Base-by-base conservation (phyloP, 441 rosid genomes). In the Flueggea neowawraea region DNA sequence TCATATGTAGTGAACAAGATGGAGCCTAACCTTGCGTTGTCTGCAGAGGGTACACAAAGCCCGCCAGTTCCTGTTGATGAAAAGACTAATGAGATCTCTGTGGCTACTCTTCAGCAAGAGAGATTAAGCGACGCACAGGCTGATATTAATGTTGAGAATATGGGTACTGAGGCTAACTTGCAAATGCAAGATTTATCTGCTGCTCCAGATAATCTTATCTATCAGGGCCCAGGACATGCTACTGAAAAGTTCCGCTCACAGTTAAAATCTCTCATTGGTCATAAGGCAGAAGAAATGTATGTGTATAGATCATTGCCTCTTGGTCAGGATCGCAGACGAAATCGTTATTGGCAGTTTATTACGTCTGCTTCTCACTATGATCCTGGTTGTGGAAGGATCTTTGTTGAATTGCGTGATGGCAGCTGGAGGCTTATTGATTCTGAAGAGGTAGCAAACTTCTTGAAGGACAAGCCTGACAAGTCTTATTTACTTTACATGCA, bases 341-440 rank as follows among this genome's bases (percentile, higher is more conserved):
- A 96, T 70, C 86, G 99, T 54, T 96, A 96, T 72, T 96, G 99
- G 98, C 98, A 80, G 67, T 96, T 93, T 81, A 87, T 87, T 62
- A 86, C 97, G 62, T 90, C 97, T 63, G 88, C 94, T 70, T 90
- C 98, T 45, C 77, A 73, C 65, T 84, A 79, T 75, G 98, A 96
- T 78, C 97, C 99, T 62, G 89, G 86, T 67, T 85, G 96, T 55
- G 97, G 98, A 52, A 79, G 89, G 69, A 80, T 96, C 65, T 90
- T 90, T 77, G 97, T 90, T 69, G 97, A 96, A 79, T 69, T 86
- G 49, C 90, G 73, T 57, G 84, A 86, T 57, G 90, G 97, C 54
- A 75, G 63, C 43, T 93, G 98, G 99, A 84, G 88, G 72, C 80
- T 93, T 60, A 86, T 93, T 68, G 97, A 96, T 69, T 79, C 97